A percentile compares a stretch with the other conserved stretches of the same genome.
These are phyloP conservation scores for Mychonastes homosphaera DNA, from an alignment of 139 green algal species.

Conservation along the genomic window DNA sequence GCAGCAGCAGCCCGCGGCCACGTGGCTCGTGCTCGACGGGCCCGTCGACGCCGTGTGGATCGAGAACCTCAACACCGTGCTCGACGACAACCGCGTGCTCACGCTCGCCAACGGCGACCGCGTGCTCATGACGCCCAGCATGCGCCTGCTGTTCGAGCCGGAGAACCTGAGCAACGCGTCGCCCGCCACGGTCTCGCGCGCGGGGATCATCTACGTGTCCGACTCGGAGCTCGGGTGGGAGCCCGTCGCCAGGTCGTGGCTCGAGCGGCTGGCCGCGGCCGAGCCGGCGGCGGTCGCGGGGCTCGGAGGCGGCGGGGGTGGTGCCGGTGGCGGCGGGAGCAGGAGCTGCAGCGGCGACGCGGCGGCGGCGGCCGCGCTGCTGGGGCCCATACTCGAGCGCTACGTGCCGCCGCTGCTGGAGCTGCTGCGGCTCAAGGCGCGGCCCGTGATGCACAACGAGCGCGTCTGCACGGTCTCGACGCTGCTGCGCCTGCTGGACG, in stretches of 20 bases:
- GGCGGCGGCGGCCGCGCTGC: conserved; percentile 34
- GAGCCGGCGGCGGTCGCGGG: too few species aligned
- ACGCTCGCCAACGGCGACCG: conserved; percentile 93
- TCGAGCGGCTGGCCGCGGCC: conserved; percentile 1
- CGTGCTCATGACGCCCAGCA: conserved; percentile 81
- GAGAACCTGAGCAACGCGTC: conserved; percentile 93
- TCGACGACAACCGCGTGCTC: conserved; percentile 92
- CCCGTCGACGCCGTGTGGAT: conserved; percentile 97
- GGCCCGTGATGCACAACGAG: conserved; percentile 80
- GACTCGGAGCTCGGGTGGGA: conserved; percentile 82
- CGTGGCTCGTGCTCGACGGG: conserved; percentile 93
- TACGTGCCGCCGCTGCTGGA: conserved; percentile 69
- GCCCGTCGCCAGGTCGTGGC: conserved; percentile 73
- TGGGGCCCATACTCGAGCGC: conserved; percentile 71
- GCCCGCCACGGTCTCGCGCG: conserved; percentile 84
- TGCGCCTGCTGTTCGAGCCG: conserved; percentile 91
- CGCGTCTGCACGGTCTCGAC: conserved; percentile 64
- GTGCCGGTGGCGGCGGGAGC: too few species aligned
- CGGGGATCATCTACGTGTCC: conserved; percentile 91
- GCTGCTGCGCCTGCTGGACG: conserved; percentile 70
- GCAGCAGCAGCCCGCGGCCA: conserved; percentile 32
- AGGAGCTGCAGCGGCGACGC: conserved; percentile 37
- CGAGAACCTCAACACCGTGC: conserved; percentile 95
- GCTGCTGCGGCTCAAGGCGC: conserved; percentile 56
- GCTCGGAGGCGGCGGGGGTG: too few species aligned